Conservation (phyloP, 768 basidiomycete species). For the Rhodotorula sphaerocarpa region DNA sequence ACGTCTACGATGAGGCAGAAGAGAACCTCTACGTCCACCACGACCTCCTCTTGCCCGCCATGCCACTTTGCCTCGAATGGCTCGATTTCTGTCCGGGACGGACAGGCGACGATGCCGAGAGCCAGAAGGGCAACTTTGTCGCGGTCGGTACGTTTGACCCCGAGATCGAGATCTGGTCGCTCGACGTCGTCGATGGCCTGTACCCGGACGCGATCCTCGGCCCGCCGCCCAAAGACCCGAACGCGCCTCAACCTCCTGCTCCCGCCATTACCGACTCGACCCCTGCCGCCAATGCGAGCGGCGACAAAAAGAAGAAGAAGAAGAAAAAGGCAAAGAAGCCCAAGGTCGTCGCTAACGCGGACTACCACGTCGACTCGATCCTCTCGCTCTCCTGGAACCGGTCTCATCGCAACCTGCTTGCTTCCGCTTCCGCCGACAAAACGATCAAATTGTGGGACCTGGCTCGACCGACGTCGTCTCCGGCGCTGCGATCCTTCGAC, state of each 20-base stretch:
- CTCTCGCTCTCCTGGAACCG: conserved; percentile 90
- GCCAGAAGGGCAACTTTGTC: conserved; percentile 58
- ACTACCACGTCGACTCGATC: conserved; percentile 92
- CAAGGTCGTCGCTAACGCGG: conserved; percentile 41
- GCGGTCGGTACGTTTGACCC: conserved; percentile 96
- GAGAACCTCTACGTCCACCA: conserved; percentile 94
- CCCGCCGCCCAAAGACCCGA: conserved; percentile 53
- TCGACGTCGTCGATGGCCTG: conserved; percentile 85
- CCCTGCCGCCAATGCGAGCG: not conserved
- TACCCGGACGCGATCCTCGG: conserved; percentile 89
- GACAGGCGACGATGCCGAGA: conserved; percentile 17
- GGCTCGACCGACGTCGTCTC: conserved; percentile 52
- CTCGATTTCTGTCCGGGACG: conserved; percentile 73
- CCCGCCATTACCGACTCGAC: conserved; percentile 24
- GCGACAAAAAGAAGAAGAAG: conserved; percentile 66
- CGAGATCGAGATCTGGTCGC: conserved; percentile 96
- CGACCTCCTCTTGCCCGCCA: conserved; percentile 92
- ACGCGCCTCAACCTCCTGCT: conserved; percentile 37
- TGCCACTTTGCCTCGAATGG: conserved; percentile 98
- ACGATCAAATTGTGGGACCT: conserved; percentile 99
- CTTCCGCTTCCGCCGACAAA: conserved; percentile 83
- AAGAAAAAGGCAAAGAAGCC: conserved; percentile 89
- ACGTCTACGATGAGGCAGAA: conserved; percentile 74
- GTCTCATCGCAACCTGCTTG: conserved; percentile 76
- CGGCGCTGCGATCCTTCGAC: conserved; percentile 74